Base-by-base conservation (phyloP, 495 filamentous ascomycete species). In the Talaromyces thailandensis region DNA sequence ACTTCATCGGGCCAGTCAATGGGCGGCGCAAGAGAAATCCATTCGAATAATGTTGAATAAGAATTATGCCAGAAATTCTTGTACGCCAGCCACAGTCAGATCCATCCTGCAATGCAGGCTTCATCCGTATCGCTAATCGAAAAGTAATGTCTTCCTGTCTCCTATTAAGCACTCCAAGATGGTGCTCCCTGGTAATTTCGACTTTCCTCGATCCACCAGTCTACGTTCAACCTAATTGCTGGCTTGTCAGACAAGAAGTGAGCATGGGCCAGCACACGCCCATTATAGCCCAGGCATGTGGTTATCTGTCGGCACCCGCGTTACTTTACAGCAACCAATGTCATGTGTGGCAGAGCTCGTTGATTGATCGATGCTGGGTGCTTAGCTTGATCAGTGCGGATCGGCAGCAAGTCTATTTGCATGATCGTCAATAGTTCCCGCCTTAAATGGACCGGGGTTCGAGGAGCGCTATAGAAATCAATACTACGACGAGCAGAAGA, bases 321-420 rank as follows among this genome's bases (percentile, higher is more conserved):
- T 23, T 43, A 59, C n/a, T 23, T 25, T 43, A 18, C 57, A 23
- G 57, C 24, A 25, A 40, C 18, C 31, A 31, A 16, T 25, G 21
- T 51, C 48, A 51, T 51, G 48, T 51, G 48, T 18, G 48, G 48
- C 18, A 51, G 18, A 23, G 29, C n/a, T 57, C 29, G 29, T 45
- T 59, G 35, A 23, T 59, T 45, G 23, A 59, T 59, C 32, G 7
- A 58, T 35, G 21, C 29, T 53, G 23, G 16, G 56, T 59, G 31
- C 18, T 23, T 59, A 25, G 26, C 26, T 29, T 57, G 55, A 57
- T 57, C 29, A 24, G 29, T 37, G 28, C 18, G 25, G 55, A 57
- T 37, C 55, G 35, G 55, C 31, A 37, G n/a, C 55, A n/a, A 57
- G 31, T 35, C 55, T 57, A 57, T 57, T 57, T 57, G 16, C 29